Conservation (phyloP, 306 rosid genomes). For the Sesbania bispinosa region DNA sequence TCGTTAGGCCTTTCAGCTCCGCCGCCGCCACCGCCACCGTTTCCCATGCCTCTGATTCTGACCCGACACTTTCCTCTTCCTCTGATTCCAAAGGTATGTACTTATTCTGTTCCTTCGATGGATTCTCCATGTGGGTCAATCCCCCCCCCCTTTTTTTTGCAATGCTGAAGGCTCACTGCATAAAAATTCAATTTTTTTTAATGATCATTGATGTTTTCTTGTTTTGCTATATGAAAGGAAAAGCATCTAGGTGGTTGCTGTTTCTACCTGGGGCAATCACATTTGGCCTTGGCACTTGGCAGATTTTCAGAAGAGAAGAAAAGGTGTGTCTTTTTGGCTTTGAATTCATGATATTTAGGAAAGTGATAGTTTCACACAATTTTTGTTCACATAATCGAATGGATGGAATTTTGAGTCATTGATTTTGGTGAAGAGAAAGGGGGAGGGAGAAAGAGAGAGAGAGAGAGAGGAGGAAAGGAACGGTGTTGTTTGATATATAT, state of each 20-base stretch:
- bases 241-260: slow-evolving; percentile 59
- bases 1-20: slow-evolving; percentile 33
- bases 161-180: slow-evolving; percentile 5
- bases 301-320: slow-evolving; percentile 81
- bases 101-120: not conserved
- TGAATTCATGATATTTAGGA: not conserved
- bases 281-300: slow-evolving; percentile 99
- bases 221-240: slow-evolving; percentile 33
- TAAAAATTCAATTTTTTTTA: not conserved
- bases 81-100: slow-evolving; percentile 48
- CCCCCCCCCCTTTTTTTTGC: not conserved
- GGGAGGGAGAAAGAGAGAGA: not conserved
- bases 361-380: not conserved
- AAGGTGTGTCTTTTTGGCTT: slow-evolving; percentile 46
- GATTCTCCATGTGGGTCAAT: not conserved
- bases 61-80: slow-evolving; percentile 41
- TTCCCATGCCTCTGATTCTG: slow-evolving; percentile 38
- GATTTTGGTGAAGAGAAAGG: not conserved
- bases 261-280: slow-evolving; percentile 89
- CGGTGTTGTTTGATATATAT: not conserved
- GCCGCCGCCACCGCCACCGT: slow-evolving; percentile 36
- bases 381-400: not conserved
- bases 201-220: not conserved
- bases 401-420: not conserved
- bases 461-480: not conserved